Percentiles rank a stretch among this genome's conserved stretches.
phyloP scores from a whole-genome alignment of 2,329 filamentous ascomycete genomes.

The Exophiala aquamarina region DNA sequence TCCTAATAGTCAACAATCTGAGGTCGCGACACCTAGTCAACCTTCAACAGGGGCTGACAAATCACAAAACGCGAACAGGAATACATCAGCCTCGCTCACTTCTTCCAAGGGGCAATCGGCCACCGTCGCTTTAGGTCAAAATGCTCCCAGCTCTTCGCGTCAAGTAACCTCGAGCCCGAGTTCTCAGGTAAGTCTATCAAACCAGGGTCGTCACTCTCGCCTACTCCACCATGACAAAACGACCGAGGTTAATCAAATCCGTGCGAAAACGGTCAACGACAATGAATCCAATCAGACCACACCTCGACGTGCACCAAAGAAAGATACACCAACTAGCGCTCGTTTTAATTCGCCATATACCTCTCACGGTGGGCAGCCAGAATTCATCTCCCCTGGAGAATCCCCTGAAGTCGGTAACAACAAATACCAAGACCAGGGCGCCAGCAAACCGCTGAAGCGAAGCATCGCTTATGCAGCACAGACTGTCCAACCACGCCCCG shows the following conservation, averaged over 20 bases:
- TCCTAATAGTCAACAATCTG: conserved; percentile 14
- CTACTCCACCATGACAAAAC: neutral
- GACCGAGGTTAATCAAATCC: neutral
- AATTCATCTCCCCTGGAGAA: neutral
- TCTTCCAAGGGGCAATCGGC: no score
- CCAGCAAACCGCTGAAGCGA: neutral
- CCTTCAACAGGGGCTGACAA: no score
- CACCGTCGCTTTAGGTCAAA: no score
- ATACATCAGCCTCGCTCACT: no score
- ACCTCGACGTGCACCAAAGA: neutral
- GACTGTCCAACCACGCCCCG: neutral
- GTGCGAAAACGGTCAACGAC: neutral
- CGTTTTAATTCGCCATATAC: neutral
- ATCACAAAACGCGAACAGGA: neutral
- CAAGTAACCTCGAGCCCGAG: no score
- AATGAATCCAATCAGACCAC: neutral
- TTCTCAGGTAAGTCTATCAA: no score
- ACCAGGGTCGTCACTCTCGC: neutral
- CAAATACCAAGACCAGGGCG: neutral
- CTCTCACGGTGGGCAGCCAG: neutral
- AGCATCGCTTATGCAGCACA: neutral
- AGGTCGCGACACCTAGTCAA: no score
- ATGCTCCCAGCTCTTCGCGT: no score
- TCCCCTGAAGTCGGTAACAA: neutral
- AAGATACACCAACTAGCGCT: neutral